These are phyloP conservation scores for Macaranga tanarius DNA, from an alignment of 441 rosid genomes.

Conservation along the genomic window DNA sequence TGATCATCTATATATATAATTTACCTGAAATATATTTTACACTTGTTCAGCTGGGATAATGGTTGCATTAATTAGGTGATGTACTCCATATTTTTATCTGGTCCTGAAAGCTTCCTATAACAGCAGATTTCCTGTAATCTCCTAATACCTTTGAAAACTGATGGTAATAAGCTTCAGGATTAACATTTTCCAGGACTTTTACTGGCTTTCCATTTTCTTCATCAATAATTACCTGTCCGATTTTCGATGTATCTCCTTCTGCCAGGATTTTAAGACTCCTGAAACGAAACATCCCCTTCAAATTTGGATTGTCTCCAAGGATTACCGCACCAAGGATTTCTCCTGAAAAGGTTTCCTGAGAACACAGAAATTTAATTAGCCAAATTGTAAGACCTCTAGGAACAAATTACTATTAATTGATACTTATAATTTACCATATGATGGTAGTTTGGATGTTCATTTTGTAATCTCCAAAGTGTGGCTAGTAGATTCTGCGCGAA, in stretches of 20 bases:
- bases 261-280: slow-evolving; percentile 26
- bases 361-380: too few species aligned
- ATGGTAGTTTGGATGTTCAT: too few species aligned
- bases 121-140: slow-evolving; percentile 22
- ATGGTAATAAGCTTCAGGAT: slow-evolving; percentile 6
- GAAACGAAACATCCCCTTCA: not conserved
- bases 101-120: slow-evolving; percentile 25
- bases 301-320: not conserved
- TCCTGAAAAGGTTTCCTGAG: slow-evolving; percentile 12
- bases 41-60: not conserved
- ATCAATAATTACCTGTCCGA: slow-evolving; percentile 24
- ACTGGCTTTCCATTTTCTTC: slow-evolving; percentile 26
- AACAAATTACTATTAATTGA: too few species aligned
- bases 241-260: slow-evolving; percentile 21
- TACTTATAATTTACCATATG: too few species aligned
- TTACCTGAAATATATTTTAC: not conserved
- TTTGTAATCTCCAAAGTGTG: too few species aligned
- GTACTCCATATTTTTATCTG: slow-evolving; percentile 22
- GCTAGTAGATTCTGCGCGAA: slow-evolving; percentile 23
- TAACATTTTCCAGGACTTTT: slow-evolving; percentile 21
- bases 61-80: not conserved
- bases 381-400: too few species aligned
- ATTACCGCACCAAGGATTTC: slow-evolving; percentile 35
- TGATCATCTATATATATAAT: too few species aligned
- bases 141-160: too few species aligned